Base-by-base conservation (phyloP, 2,329 filamentous ascomycete species). In the Arthroderma sp. region DNA sequence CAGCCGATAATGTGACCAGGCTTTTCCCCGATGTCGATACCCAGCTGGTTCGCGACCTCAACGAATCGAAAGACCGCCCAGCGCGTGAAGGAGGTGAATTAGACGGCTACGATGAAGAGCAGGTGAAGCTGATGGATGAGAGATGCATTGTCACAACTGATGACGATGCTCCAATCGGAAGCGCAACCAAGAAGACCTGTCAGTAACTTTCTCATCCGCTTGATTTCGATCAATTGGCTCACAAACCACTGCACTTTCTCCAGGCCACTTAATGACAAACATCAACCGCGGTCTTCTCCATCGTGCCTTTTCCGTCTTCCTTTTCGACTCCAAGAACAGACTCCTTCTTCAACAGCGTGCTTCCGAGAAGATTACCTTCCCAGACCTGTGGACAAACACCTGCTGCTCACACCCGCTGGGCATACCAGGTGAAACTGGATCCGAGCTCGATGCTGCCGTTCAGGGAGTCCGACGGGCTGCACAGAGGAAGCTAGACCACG, bases 311-410 rank as follows among this genome's bases (percentile, higher is more conserved):
- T 96, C 89, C 48, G 86, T 93, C 55, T 98, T 98, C 71, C 80
- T 98, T 54, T 98, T 98, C 73, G 86, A 96, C 69, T 82, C 85
- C 50, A 76, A 91, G 62, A 93, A 95, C 66, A 83, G 87, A 57
- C 73, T 96, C 49, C 82, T 98, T 38, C 79, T 98, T 42, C 91
- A 98, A 69, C 91, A 96, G 72, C 84, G 91, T 54, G 91, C 91
- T 29, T 72, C 80, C 36, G 89, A 96, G 71, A 98, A 98, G 73
- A 98, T 98, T 61, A 98, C 91, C 5, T 98, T 98, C 69, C 89
- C 91, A 40, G 86, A 94, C 63, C 88, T 95, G 82, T 98, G 91
- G 91, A 98, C 91, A 52, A 98, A 98, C 69, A 98, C 91, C 30
- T 98, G 91, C 75, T 98, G 91, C 73, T 98, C 91, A 34, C 91